Evolutionary conservation across 331 rosid genomes (phyloP).

Genomic region (Cydonia oblonga): DNA sequence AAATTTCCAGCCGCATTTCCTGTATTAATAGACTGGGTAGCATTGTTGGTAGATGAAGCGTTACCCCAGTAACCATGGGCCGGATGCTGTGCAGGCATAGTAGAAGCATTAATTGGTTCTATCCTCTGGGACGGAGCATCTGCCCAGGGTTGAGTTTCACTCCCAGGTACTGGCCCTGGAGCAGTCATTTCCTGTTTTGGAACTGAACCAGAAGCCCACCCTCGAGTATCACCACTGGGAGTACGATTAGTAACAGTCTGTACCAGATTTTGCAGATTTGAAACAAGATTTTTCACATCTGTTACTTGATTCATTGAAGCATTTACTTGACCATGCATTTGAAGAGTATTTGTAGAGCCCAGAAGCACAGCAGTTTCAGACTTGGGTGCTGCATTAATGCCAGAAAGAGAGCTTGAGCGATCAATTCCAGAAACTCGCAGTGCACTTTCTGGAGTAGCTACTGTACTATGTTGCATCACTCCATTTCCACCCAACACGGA

Average conservation of each 20-base stretch:
- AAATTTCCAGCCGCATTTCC: slow-evolving; percentile 48
- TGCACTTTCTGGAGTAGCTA: slow-evolving; percentile 22
- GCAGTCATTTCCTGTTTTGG: slow-evolving; percentile 32
- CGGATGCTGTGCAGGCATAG: slow-evolving; percentile 41
- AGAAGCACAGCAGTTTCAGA: slow-evolving; percentile 15
- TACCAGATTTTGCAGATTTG: slow-evolving; percentile 51
- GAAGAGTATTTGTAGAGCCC: slow-evolving; percentile 26
- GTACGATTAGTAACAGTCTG: slow-evolving; percentile 35
- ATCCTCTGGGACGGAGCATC: slow-evolving; percentile 34
- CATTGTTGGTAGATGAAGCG: slow-evolving; percentile 38
- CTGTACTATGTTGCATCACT: slow-evolving; percentile 31
- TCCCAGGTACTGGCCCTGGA: slow-evolving; percentile 21
- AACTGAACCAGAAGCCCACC: slow-evolving; percentile 45
- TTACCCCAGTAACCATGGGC: slow-evolving; percentile 56
- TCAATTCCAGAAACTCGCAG: slow-evolving; percentile 29
- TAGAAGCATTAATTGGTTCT: slow-evolving; percentile 41
- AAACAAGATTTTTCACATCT: slow-evolving; percentile 41
- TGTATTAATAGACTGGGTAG: slow-evolving; percentile 28
- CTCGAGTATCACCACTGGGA: slow-evolving; percentile 39
- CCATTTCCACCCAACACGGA: slow-evolving; percentile 32
- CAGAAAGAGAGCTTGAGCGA: slow-evolving; percentile 22
- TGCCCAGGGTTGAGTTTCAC: slow-evolving; percentile 44
- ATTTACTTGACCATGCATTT: slow-evolving; percentile 37
- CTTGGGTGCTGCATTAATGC: slow-evolving; percentile 16
- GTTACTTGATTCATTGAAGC: slow-evolving; percentile 23